These are phyloP conservation scores for Backusella parvicylindrica DNA, from an alignment of 192 early-diverging fungal genomes.

Conservation along the genomic window DNA sequence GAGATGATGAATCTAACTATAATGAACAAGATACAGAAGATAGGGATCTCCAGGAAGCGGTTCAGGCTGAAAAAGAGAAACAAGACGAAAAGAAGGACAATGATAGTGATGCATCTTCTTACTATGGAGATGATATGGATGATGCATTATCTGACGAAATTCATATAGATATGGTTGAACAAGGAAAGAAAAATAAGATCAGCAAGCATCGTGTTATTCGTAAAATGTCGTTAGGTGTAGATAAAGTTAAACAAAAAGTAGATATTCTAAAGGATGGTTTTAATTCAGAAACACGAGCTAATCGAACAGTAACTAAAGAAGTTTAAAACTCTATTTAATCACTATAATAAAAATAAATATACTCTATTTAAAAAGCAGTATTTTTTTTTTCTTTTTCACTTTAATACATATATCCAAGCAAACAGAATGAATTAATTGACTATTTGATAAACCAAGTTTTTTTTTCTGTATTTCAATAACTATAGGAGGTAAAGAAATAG, in stretches of 20 bases:
- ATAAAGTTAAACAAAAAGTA: constrained; percentile 24
- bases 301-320: constrained; percentile 18
- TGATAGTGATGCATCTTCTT: constrained; percentile 2
- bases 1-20: neutral
- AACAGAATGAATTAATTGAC: neutral
- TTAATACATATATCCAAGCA: neutral
- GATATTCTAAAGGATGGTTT: constrained; percentile 17
- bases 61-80: neutral
- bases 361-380: neutral
- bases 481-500: no score
- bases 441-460: no score
- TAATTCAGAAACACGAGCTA: constrained; percentile 19
- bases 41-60: neutral
- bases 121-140: neutral
- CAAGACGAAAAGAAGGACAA: neutral
- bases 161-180: constrained; percentile 6
- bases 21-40: neutral
- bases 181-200: constrained; percentile 3
- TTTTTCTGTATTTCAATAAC: no score
- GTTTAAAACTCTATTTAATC: neutral
- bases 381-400: neutral
- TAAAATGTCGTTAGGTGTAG: constrained; percentile 19
- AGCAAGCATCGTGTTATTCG: constrained; percentile 17
- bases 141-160: neutral
- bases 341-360: neutral